Base-by-base conservation (phyloP, 257 asterid genomes). In the Nicotiana tomentosiformis region DNA sequence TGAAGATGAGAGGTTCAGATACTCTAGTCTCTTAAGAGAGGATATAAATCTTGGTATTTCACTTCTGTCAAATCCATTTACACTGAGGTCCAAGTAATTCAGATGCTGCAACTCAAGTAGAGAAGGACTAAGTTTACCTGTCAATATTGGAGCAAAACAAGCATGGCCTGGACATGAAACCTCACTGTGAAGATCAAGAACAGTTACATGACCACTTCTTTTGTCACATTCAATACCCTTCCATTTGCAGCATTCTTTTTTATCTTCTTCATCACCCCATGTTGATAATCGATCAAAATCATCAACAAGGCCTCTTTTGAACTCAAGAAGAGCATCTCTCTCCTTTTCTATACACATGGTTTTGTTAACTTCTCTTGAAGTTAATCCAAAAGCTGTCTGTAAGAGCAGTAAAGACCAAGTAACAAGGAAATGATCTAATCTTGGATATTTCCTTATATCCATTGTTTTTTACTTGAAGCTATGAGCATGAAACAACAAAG, bases 71-170 rank as follows among this genome's bases (percentile, higher is more conserved):
- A 89, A 81, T 46, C 20, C 60, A 78, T 83, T 87, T 4, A 7
- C 0, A 23, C 82, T 67, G 56, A 87, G 67, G 64, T 82, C 90
- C 11, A 86, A 64, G 32, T 53, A 9, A 11, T 46, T 77, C 66
- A 86, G 74, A 29, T 51, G 23, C 35, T 49, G 78, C 72, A 87
- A 83, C 43, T 65, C 86, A 18, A 87, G 81, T 51, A 89, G 82
- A 10, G 74, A 78, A 68, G 49, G 30, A 58, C 83, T 70, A 7
- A 87, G 78, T 10, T 84, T 81, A 80, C 91, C 89, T 85, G 66
- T 39, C 66, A 86, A 66, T 5, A 1, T 12, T 29, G 49, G 56
- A 35, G 46, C 14, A 57, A 74, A 49, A 74, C 43, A 74, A 74
- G 43, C 26, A 74, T 8, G 10, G 15, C 0, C 1, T 18, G 77